phyloP scores from a whole-genome alignment of 208 protist genomes.

The Trypanosoma melophagium region DNA sequence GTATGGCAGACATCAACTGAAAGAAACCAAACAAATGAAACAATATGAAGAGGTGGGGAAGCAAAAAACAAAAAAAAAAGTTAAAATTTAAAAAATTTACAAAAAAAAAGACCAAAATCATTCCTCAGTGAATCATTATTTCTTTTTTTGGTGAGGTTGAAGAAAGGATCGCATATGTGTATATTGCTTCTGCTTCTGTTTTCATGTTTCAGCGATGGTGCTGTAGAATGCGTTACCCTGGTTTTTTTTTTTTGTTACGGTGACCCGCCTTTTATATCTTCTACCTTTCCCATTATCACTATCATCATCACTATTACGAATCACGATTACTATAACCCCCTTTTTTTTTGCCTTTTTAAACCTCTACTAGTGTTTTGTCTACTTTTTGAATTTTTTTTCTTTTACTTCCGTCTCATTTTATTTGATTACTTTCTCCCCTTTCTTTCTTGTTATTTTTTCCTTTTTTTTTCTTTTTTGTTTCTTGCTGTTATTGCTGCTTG shows the following conservation, averaged over 20 bases:
- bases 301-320: neutral
- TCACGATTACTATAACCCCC: slow-evolving; percentile 4
- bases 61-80: neutral
- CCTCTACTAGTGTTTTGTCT: neutral
- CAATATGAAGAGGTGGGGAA: neutral
- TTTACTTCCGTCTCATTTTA: slow-evolving; percentile 18
- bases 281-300: neutral
- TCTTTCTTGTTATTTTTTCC: neutral
- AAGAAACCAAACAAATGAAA: slow-evolving; percentile 1
- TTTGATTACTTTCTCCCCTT: slow-evolving; percentile 9
- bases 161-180: neutral
- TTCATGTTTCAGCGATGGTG: too few species aligned
- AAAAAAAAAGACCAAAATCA: slow-evolving; percentile 5
- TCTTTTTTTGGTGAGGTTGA: neutral
- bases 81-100: neutral
- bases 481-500: too few species aligned
- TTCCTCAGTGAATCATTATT: neutral
- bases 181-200: too few species aligned
- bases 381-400: neutral
- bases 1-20: neutral
- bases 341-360: slow-evolving; percentile 14
- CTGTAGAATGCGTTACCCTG: too few species aligned
- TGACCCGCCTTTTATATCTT: too few species aligned
- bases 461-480: too few species aligned
- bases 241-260: too few species aligned